phyloP scores from a whole-genome alignment of 306 rosid genomes.

The Urtica urens region DNA sequence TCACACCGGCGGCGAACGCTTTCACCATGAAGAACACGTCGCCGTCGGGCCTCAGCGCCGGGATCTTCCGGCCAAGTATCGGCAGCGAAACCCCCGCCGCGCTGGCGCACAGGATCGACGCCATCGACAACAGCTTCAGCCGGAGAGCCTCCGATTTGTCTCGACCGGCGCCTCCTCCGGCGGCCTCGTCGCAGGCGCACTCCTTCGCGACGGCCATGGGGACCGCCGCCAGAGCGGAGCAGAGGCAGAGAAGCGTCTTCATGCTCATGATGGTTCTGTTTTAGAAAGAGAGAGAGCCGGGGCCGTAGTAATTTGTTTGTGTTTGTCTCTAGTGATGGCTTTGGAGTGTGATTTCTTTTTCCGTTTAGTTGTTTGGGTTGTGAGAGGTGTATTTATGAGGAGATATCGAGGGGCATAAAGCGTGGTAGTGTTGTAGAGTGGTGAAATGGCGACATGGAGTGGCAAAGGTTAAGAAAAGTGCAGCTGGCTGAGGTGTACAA shows the following conservation, averaged over 20 bases:
- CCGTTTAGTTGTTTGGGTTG: neutral
- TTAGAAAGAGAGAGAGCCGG: slow-evolving; percentile 8
- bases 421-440: neutral
- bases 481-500: slow-evolving; percentile 3
- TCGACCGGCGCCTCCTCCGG: neutral
- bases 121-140: slow-evolving; percentile 32
- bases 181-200: slow-evolving; percentile 18
- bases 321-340: no score
- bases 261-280: slow-evolving; percentile 5
- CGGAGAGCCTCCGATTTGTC: slow-evolving; percentile 23
- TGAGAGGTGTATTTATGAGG: neutral
- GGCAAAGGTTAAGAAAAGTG: neutral
- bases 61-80: slow-evolving; percentile 21
- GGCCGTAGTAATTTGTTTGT: neutral
- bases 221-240: slow-evolving; percentile 10
- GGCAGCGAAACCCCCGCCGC: slow-evolving; percentile 41
- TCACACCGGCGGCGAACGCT: slow-evolving; percentile 61
- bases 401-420: neutral
- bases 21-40: slow-evolving; percentile 37
- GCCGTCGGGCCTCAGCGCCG: slow-evolving; percentile 30
- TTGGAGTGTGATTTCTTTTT: no score
- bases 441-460: slow-evolving; percentile 11
- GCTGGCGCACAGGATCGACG: slow-evolving; percentile 36
- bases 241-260: neutral
- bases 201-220: slow-evolving; percentile 19